Evolutionary conservation across 331 rosid genomes (phyloP).

Genomic region (Telfairia occidentalis): DNA sequence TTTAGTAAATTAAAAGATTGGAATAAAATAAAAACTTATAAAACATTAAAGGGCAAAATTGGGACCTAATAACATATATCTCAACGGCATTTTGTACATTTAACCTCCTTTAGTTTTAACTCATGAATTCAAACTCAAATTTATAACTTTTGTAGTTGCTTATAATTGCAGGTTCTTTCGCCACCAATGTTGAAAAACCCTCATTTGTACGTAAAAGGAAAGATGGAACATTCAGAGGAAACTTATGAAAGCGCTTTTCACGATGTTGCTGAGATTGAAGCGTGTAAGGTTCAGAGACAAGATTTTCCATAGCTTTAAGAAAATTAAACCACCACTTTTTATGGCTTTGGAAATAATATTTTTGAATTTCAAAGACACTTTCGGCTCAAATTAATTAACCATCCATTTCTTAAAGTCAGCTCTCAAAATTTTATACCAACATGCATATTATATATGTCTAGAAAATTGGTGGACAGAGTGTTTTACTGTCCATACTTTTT

Average conservation of each 20-base stretch:
- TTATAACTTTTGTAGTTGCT: background rate
- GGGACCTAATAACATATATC: no score
- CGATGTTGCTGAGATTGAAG: background rate
- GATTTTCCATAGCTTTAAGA: background rate
- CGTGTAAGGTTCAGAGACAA: background rate
- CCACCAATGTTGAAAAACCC: background rate
- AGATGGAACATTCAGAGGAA: background rate
- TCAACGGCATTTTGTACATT: no score
- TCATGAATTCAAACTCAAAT: background rate
- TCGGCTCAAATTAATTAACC: background rate
- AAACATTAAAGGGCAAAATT: no score
- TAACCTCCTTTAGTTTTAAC: no score
- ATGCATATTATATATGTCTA: background rate
- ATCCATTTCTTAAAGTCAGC: background rate
- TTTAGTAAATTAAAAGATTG: no score
- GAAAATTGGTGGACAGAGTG: background rate
- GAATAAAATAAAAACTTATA: no score
- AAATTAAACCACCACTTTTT: background rate
- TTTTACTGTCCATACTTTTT: no score
- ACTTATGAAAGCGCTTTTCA: background rate
- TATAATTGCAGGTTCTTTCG: background rate
- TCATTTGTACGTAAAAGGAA: background rate
- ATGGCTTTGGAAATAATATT: background rate
- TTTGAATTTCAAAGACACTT: background rate
- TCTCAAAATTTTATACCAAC: background rate